Evolutionary conservation across 1,284 basidiomycete species (phyloP).

Genomic region (Ustilago esculenta): DNA sequence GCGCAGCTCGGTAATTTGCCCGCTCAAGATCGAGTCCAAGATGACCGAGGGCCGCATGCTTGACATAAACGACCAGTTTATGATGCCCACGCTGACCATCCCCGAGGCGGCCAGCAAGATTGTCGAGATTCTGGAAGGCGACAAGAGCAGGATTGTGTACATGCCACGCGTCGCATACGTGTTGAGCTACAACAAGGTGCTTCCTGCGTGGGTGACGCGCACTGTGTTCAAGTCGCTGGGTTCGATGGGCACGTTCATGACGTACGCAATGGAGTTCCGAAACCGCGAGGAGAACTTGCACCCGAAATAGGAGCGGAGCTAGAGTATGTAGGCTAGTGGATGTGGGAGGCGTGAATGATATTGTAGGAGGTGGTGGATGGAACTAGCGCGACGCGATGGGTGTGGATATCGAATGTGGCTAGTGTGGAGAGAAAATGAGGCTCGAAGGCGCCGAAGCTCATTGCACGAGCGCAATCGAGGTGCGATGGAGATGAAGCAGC

Average conservation of each 20-base stretch:
- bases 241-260: slow-evolving; percentile 34
- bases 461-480: too few species aligned
- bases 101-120: slow-evolving; percentile 47
- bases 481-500: too few species aligned
- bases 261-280: slow-evolving; percentile 33
- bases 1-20: slow-evolving; percentile 48
- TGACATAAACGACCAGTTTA: slow-evolving; percentile 48
- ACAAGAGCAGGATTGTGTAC: slow-evolving; percentile 41
- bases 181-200: slow-evolving; percentile 32
- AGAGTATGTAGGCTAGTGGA: slow-evolving; percentile 31
- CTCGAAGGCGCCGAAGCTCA: too few species aligned
- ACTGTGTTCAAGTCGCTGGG: slow-evolving; percentile 10
- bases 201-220: slow-evolving; percentile 35
- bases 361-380: too few species aligned
- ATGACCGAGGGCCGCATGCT: slow-evolving; percentile 56
- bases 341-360: neutral
- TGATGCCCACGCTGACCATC: slow-evolving; percentile 49
- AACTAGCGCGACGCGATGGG: too few species aligned
- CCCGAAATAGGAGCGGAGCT: slow-evolving; percentile 23
- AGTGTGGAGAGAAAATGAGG: too few species aligned
- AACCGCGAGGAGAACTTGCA: slow-evolving; percentile 25
- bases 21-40: slow-evolving; percentile 52
- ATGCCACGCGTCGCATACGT: slow-evolving; percentile 38
- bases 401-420: too few species aligned
- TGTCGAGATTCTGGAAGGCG: slow-evolving; percentile 42